A percentile compares a stretch with the other conserved stretches of the same genome.
Evolutionary conservation across 257 asterid genomes (phyloP).

Genomic region (Penstemon barbatus): DNA sequence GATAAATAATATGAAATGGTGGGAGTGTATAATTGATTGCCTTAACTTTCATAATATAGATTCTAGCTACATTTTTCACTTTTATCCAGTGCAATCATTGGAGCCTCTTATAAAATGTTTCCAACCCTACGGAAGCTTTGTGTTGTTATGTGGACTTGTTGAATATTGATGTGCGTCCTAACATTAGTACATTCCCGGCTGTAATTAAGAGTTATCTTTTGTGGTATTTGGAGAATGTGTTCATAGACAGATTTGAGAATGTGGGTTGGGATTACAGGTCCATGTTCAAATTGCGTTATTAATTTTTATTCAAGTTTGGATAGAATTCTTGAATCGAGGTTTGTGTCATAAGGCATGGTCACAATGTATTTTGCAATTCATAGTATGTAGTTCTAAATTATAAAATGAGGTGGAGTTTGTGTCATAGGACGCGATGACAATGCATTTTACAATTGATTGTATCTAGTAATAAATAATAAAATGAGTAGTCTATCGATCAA

Average conservation of each 20-base stretch:
- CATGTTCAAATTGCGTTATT: slow-evolving; percentile 57
- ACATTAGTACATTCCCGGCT: slow-evolving; percentile 59
- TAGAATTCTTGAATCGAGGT: slow-evolving; percentile 40
- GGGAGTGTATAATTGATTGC: slow-evolving; percentile 36
- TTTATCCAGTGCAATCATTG: slow-evolving; percentile 54
- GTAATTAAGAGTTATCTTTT: slow-evolving; percentile 50
- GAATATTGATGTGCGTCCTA: slow-evolving; percentile 49
- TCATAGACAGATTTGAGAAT: slow-evolving; percentile 56
- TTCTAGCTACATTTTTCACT: slow-evolving; percentile 40
- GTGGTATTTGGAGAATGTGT: slow-evolving; percentile 49
- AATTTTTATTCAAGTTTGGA: slow-evolving; percentile 66
- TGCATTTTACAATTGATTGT: too few species aligned
- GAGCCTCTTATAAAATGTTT: slow-evolving; percentile 49
- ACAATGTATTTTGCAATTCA: too few species aligned
- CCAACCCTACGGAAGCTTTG: slow-evolving; percentile 46
- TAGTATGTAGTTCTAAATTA: too few species aligned
- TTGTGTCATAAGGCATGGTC: slow-evolving; percentile 26
- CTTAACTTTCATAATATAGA: slow-evolving; percentile 40
- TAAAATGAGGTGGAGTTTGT: too few species aligned
- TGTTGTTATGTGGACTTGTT: slow-evolving; percentile 48
- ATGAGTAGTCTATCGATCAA: too few species aligned
- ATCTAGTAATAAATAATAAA: too few species aligned
- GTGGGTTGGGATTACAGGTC: slow-evolving; percentile 49
- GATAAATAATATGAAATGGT: too few species aligned
- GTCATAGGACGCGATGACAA: too few species aligned